A percentile compares a stretch with the other conserved stretches of the same genome.
These are phyloP conservation scores for Cornus controversa DNA, from an alignment of 148 eudicot species.

Conservation along the genomic window DNA sequence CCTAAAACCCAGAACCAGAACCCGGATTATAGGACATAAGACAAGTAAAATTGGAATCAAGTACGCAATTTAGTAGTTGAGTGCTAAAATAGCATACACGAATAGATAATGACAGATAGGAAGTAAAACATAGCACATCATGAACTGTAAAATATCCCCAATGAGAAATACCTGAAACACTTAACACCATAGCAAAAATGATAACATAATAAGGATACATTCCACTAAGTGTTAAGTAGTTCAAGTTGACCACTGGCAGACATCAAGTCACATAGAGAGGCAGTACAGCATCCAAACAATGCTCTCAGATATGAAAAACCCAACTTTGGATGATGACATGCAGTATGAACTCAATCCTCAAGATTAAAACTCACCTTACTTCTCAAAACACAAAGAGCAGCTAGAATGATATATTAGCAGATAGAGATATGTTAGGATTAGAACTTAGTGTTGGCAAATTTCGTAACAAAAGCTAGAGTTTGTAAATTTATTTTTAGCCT, in stretches of 20 bases:
- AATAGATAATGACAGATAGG: not conserved
- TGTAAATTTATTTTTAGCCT: too few relatives aligned
- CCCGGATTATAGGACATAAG: not conserved
- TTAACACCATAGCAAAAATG: not conserved
- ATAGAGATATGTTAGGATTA: too few relatives aligned
- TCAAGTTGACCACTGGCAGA: not conserved
- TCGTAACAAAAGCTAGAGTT: too few relatives aligned
- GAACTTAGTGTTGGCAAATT: too few relatives aligned
- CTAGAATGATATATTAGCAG: not conserved
- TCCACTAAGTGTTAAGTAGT: not conserved
- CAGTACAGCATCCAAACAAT: not conserved
- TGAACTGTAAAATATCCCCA: not conserved
- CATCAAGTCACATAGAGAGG: not conserved
- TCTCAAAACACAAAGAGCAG: not conserved
- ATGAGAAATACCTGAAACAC: not conserved
- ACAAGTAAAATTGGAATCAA: not conserved
- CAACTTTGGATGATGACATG: not conserved
- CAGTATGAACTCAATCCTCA: not conserved
- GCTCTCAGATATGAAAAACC: not conserved
- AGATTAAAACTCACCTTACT: not conserved
- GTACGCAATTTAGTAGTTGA: not conserved
- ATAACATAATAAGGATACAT: not conserved
- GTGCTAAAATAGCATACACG: not conserved
- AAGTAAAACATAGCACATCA: not conserved
- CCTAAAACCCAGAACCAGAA: slow-evolving; percentile 41